These are phyloP conservation scores for Aphanomyces euteiches DNA, from an alignment of 352 stramenopile genomes.

Conservation along the genomic window DNA sequence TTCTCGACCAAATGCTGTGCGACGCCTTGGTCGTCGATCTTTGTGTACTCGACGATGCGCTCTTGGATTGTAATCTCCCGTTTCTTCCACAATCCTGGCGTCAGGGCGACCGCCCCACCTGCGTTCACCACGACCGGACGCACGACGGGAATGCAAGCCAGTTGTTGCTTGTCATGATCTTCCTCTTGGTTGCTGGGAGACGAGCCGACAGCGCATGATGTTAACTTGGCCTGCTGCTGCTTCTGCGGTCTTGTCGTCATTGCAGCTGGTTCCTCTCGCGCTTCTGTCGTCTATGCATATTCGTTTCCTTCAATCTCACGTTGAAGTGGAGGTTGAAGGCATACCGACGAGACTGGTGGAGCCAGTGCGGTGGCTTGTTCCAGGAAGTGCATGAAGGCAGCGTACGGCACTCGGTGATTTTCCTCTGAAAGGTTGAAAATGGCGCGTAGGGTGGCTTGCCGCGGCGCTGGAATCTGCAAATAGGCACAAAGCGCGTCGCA, in stretches of 20 bases:
- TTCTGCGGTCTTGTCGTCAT: too few species aligned
- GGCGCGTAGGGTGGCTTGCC: constrained; percentile 49
- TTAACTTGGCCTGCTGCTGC: too few species aligned
- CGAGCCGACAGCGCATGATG: background rate
- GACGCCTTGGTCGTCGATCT: constrained; percentile 76
- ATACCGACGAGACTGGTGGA: background rate
- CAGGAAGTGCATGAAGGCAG: constrained; percentile 58
- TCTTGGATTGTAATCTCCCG: constrained; percentile 84
- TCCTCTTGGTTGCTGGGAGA: background rate
- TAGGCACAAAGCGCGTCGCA: constrained; percentile 65
- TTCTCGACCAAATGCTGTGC: constrained; percentile 76
- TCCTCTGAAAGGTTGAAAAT: constrained; percentile 45
- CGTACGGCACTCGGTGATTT: constrained; percentile 20
- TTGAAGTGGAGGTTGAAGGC: background rate
- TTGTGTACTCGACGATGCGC: constrained; percentile 83
- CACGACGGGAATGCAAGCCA: background rate
- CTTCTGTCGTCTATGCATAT: too few species aligned
- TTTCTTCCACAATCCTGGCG: constrained; percentile 81
- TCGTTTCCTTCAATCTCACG: too few species aligned
- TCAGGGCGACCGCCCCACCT: background rate
- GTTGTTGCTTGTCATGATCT: background rate
- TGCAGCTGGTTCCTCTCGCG: too few species aligned
- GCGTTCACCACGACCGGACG: background rate
- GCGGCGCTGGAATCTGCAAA: constrained; percentile 62
- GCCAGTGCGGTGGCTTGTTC: constrained; percentile 10